A percentile compares a stretch with the other conserved stretches of the same genome.
Conservation (phyloP, 2,329 filamentous ascomycete species). For the Ophiostoma angusticollis region DNA sequence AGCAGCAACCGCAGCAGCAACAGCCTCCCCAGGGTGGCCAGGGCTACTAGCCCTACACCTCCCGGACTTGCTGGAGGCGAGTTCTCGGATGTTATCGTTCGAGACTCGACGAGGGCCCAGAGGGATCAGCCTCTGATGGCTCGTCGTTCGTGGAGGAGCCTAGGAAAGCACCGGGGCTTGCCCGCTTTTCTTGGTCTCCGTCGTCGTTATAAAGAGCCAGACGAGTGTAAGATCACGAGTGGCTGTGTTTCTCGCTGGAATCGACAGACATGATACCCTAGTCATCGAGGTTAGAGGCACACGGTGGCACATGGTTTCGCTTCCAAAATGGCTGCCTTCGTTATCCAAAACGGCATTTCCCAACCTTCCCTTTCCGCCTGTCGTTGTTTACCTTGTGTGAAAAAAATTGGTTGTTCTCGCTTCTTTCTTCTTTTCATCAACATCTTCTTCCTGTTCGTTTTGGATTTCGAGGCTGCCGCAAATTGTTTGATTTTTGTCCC, state of each 20-base stretch:
- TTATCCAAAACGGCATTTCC: background rate
- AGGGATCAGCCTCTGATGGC: background rate
- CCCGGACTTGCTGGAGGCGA: too few species aligned
- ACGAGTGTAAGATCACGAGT: constrained; percentile 7
- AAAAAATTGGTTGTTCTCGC: too few species aligned
- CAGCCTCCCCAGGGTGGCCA: constrained; percentile 26
- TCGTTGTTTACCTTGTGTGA: too few species aligned
- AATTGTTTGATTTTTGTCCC: background rate
- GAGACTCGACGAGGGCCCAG: background rate
- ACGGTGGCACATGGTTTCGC: too few species aligned
- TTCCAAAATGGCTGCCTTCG: background rate
- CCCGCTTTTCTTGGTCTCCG: background rate
- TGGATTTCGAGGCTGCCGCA: background rate
- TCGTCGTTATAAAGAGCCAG: constrained; percentile 1
- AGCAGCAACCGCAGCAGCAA: constrained; percentile 25
- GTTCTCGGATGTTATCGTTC: background rate
- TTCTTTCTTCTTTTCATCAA: constrained; percentile 1
- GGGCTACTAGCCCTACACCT: too few species aligned
- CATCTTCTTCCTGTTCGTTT: background rate
- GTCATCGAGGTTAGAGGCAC: constrained; percentile 1
- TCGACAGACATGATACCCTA: constrained; percentile 4
- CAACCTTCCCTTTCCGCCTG: background rate
- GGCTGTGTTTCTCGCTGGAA: constrained; percentile 4
- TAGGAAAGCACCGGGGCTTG: too few species aligned
- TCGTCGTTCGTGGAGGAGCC: too few species aligned